Base-by-base conservation (phyloP, 768 basidiomycete genomes). In the Infundibulicybe gibba region DNA sequence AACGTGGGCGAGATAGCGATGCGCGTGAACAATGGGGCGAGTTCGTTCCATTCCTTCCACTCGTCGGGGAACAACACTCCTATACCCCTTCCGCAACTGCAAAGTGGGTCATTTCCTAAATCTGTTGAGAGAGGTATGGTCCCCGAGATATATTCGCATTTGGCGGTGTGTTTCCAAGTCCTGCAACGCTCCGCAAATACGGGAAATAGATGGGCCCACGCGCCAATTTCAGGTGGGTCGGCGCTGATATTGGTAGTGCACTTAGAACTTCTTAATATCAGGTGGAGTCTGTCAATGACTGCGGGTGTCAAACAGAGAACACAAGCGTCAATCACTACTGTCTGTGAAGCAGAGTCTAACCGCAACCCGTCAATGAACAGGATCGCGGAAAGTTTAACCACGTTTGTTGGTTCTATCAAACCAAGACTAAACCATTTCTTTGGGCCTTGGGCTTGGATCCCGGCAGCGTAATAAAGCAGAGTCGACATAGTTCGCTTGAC, bases 1-100 rank as follows among this genome's bases (percentile, higher is more conserved):
- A 82, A 83, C 11, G 83, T 59, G 0, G 79, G 82, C 1, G 72
- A n/a, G n/a, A n/a, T n/a, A n/a, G n/a, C n/a, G n/a, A n/a, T n/a
- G n/a, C n/a, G n/a, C n/a, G n/a, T n/a, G 12, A 65, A 70, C 42
- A 71, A 72, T 5, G 68, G 68, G 2, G 68, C 68, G 11, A 81
- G 54, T 1, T 44, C 32, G 48, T 61, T 60, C 75, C 76, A 81
- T 9, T 54, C 51, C 10, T 34, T 10, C 10, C 33, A 15, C 11
- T 52, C 39, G 0, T 54, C 60, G 0, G 51, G 52, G 49, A 82
- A 70, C 0, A 51, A 58, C 4, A 73, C 60, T 41, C 74, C 69
- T 38, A 79, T 67, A 3, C 79, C 80, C 32, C 60, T 57, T 2
- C n/a, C n/a, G n/a, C n/a, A n/a, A n/a, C n/a, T n/a, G n/a, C n/a